phyloP scores from a whole-genome alignment of 2,329 filamentous ascomycete species.

The Westerdykella sp. region DNA sequence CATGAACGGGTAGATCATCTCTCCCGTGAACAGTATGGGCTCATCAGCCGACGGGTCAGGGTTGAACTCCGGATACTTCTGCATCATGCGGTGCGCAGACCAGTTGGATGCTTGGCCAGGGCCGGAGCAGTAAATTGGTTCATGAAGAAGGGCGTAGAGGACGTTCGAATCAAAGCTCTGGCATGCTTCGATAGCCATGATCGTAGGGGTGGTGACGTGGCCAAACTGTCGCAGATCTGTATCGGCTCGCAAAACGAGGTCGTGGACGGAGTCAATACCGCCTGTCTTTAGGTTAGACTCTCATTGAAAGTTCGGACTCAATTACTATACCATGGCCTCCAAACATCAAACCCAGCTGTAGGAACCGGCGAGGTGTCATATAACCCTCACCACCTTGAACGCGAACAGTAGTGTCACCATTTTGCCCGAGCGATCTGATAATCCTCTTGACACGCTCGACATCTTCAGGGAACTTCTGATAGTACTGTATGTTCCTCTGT shows the following conservation, averaged over 20 bases:
- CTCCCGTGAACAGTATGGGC: slow-evolving; percentile 75
- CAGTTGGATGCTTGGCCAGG: slow-evolving; percentile 62
- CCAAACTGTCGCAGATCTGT: slow-evolving; percentile 70
- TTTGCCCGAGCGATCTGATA: slow-evolving; percentile 55
- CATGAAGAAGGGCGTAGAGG: slow-evolving; percentile 82
- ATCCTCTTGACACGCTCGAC: slow-evolving; percentile 61
- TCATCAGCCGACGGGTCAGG: slow-evolving; percentile 20
- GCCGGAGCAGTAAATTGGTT: slow-evolving; percentile 67
- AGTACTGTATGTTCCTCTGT: slow-evolving; percentile 72
- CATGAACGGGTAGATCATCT: slow-evolving; percentile 87
- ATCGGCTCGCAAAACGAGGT: slow-evolving; percentile 62
- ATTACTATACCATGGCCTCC: slow-evolving; percentile 58
- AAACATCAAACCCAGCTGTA: slow-evolving; percentile 71
- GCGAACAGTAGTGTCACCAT: slow-evolving; percentile 52
- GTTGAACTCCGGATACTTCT: slow-evolving; percentile 43
- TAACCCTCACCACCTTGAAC: slow-evolving; percentile 63
- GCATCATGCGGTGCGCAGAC: slow-evolving; percentile 63
- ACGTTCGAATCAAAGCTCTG: slow-evolving; percentile 68
- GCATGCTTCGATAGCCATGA: slow-evolving; percentile 61
- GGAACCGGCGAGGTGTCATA: slow-evolving; percentile 67
- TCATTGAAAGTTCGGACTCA: slow-evolving; percentile 8
- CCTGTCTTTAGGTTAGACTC: slow-evolving; percentile 5
- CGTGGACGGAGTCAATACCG: slow-evolving; percentile 32
- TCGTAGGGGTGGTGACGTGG: slow-evolving; percentile 65
- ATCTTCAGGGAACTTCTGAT: slow-evolving; percentile 80